These are phyloP conservation scores for Podospora australis DNA, from an alignment of 495 filamentous ascomycete species.

Conservation along the genomic window DNA sequence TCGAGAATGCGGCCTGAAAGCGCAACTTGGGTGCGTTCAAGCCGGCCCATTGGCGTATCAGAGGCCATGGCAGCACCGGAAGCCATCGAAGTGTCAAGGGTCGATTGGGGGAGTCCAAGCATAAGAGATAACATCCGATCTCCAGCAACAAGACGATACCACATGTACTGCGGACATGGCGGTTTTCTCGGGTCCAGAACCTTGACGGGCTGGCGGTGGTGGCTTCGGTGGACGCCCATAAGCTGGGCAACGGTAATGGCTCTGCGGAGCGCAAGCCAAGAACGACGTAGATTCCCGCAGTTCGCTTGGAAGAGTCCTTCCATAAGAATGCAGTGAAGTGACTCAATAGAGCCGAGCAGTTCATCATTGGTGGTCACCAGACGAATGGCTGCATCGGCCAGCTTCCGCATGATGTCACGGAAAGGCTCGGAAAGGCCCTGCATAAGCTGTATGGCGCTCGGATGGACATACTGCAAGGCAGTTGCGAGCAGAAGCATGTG, in stretches of 20 bases:
- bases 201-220: conserved; percentile 3
- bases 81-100: conserved; percentile 9
- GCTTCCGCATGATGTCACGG: conserved; percentile 29
- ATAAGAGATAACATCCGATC: conserved; percentile 31
- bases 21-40: conserved; percentile 25
- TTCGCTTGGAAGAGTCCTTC: conserved; percentile 44
- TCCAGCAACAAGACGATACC: conserved; percentile 26
- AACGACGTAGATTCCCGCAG: conserved; percentile 39
- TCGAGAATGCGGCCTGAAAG: conserved; percentile 22
- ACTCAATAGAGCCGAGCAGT: conserved; percentile 39
- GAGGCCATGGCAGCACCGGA: conserved; percentile 16
- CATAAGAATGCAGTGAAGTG: conserved; percentile 46
- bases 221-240: conserved; percentile 37
- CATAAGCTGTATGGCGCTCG: conserved; percentile 11
- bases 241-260: conserved; percentile 40
- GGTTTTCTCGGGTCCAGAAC: conserved; percentile 3
- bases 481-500: conserved; percentile 39
- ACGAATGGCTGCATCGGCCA: conserved; percentile 30
- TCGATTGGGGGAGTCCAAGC: conserved; percentile 28
- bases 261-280: conserved; percentile 37
- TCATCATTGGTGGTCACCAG: conserved; percentile 47
- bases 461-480: conserved; percentile 35
- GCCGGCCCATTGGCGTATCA: conserved; percentile 18
- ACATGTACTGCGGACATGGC: conserved; percentile 21
- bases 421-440: conserved; percentile 9